A percentile compares a stretch with the other conserved stretches of the same genome.
Conservation (phyloP, 495 filamentous ascomycete species). For the Talaromyces trachyspermus region DNA sequence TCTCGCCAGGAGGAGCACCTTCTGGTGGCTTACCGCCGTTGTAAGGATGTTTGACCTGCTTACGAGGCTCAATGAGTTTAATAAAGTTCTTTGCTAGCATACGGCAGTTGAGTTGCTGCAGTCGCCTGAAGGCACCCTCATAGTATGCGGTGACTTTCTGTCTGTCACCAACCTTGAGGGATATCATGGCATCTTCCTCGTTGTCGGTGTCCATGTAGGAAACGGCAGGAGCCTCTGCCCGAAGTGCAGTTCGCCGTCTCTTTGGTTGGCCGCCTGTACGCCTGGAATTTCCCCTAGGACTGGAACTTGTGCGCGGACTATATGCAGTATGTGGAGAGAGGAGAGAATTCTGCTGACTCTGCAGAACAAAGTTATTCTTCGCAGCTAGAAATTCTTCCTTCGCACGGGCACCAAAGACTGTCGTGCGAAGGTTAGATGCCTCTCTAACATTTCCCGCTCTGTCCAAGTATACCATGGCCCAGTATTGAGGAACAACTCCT, state of each 20-base stretch:
- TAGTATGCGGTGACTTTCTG: conserved; percentile 32
- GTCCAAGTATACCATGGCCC: conserved; percentile 2
- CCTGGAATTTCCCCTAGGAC: neutral
- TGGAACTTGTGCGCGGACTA: neutral
- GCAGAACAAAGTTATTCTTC: neutral
- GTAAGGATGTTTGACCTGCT: conserved; percentile 79
- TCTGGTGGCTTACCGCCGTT: conserved; percentile 46
- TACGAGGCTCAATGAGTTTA: conserved; percentile 76
- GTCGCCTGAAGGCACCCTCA: conserved; percentile 29
- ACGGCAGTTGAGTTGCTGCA: conserved; percentile 42
- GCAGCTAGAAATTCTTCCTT: neutral
- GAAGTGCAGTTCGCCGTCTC: conserved; percentile 24
- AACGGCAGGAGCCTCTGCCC: conserved; percentile 2
- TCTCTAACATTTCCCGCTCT: neutral
- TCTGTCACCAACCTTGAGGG: conserved; percentile 32
- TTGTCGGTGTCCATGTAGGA: conserved; percentile 2
- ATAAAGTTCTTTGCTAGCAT: conserved; percentile 71
- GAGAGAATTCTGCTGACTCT: neutral
- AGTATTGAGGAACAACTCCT: neutral
- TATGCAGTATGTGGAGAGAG: neutral
- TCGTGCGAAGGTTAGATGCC: neutral
- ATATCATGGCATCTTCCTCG: conserved; percentile 23
- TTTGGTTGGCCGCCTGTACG: conserved; percentile 20
- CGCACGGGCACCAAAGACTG: neutral
- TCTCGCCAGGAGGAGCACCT: conserved; percentile 29